phyloP scores from a whole-genome alignment of 1,139 yeast species.

The Hansenula sp. region DNA sequence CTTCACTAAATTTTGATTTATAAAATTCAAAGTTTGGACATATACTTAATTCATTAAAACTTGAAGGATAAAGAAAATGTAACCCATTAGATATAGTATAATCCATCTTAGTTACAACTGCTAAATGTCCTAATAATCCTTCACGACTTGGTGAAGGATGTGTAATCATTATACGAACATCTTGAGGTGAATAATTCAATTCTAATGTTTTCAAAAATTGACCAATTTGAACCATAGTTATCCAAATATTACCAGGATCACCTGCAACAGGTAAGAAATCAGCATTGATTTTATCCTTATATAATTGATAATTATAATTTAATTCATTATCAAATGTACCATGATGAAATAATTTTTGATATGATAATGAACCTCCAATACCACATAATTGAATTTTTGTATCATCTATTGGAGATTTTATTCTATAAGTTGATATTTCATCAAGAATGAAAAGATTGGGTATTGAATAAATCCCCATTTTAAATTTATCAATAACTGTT shows the following conservation, averaged over 20 bases:
- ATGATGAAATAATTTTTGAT: constrained; percentile 65
- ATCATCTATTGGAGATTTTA: constrained; percentile 32
- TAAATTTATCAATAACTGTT: constrained; percentile 55
- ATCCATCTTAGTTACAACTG: constrained; percentile 65
- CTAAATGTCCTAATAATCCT: constrained; percentile 64
- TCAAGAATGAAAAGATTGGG: constrained; percentile 61
- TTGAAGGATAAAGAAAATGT: constrained; percentile 68
- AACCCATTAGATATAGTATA: constrained; percentile 69
- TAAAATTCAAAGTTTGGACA: constrained; percentile 62
- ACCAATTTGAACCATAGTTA: constrained; percentile 67
- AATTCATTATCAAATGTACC: constrained; percentile 39
- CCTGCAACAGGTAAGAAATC: constrained; percentile 47
- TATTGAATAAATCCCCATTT: constrained; percentile 45
- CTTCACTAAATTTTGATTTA: constrained; percentile 55
- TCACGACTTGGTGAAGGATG: constrained; percentile 68
- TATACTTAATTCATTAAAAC: constrained; percentile 65
- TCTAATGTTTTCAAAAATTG: constrained; percentile 48
- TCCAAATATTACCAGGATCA: constrained; percentile 73
- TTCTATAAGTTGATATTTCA: constrained; percentile 42
- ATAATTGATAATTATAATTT: background rate
- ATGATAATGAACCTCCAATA: constrained; percentile 65
- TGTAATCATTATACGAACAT: constrained; percentile 58
- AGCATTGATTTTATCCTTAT: background rate
- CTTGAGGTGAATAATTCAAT: constrained; percentile 32
- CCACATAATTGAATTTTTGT: constrained; percentile 57